phyloP scores from a whole-genome alignment of 179 eudicot species.

The Silene noctiflora region DNA sequence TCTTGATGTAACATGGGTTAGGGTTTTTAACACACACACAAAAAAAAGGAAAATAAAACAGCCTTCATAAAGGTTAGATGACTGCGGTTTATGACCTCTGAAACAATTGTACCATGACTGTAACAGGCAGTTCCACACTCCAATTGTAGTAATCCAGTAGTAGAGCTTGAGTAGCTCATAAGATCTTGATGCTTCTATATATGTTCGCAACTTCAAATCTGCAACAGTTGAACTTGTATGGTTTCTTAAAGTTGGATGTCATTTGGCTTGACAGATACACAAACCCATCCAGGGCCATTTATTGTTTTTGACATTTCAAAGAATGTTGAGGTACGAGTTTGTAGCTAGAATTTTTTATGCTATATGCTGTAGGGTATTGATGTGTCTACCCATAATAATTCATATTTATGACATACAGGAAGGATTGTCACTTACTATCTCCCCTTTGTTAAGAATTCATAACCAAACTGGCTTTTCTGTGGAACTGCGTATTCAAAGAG shows the following conservation, averaged over 20 bases:
- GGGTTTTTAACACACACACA: too few species aligned
- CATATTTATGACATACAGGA: constrained; percentile 49
- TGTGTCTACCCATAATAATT: neutral
- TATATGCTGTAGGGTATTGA: neutral
- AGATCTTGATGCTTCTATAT: neutral
- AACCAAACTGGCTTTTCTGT: constrained; percentile 72
- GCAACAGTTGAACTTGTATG: neutral
- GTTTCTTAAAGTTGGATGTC: constrained; percentile 6
- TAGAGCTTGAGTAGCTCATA: neutral
- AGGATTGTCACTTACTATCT: constrained; percentile 64
- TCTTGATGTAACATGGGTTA: neutral
- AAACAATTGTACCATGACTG: neutral
- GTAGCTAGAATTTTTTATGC: neutral
- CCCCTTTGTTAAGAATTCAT: constrained; percentile 80
- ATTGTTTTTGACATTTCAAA: constrained; percentile 71
- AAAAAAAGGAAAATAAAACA: neutral
- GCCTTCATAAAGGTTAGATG: neutral
- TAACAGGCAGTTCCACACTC: constrained; percentile 3
- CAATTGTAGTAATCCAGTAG: neutral
- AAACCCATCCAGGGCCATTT: constrained; percentile 78
- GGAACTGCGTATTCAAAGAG: constrained; percentile 82
- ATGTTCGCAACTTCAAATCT: neutral
- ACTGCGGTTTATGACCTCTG: neutral
- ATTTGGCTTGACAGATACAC: constrained; percentile 51
- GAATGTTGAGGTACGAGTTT: constrained; percentile 58